Conservation (phyloP, 352 stramenopile species). For the Thalassiosira mediterranea region DNA sequence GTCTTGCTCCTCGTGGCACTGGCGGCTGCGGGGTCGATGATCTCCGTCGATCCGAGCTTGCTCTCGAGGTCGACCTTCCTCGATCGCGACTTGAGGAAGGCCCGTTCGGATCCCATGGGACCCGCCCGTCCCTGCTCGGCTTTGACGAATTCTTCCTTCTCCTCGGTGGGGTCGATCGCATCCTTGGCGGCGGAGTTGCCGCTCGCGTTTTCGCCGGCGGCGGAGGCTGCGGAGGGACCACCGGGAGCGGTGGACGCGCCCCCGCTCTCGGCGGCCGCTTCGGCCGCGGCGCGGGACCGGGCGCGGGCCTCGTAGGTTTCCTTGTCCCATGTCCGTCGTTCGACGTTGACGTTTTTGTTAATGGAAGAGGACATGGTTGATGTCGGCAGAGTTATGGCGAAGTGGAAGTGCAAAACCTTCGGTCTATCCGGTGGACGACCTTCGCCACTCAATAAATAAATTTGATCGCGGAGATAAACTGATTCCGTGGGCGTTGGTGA, state of each 20-base stretch:
- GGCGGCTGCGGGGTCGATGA: conserved; percentile 71
- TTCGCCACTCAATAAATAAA: too few relatives aligned
- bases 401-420: too few relatives aligned
- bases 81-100: conserved; percentile 75
- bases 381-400: too few relatives aligned
- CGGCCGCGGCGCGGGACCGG: conserved; percentile 29
- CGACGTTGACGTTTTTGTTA: conserved; percentile 84
- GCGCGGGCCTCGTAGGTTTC: conserved; percentile 75
- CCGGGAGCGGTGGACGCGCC: background rate
- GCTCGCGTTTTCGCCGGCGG: background rate
- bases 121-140: conserved; percentile 56
- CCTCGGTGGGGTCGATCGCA: conserved; percentile 24
- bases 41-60: conserved; percentile 76
- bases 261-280: conserved; percentile 3
- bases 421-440: too few relatives aligned
- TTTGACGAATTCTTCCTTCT: conserved; percentile 78
- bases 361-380: conserved; percentile 85
- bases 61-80: conserved; percentile 66
- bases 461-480: too few relatives aligned
- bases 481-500: too few relatives aligned
- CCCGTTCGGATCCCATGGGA: conserved; percentile 66
- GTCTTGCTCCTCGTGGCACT: conserved; percentile 23
- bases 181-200: conserved; percentile 3
- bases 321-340: conserved; percentile 81
- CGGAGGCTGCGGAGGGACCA: background rate